Evolutionary conservation across 345 rosid genomes (phyloP), one percentile per base, ranked within the genome.

Genomic region (Gossypium mustelinum): DNA sequence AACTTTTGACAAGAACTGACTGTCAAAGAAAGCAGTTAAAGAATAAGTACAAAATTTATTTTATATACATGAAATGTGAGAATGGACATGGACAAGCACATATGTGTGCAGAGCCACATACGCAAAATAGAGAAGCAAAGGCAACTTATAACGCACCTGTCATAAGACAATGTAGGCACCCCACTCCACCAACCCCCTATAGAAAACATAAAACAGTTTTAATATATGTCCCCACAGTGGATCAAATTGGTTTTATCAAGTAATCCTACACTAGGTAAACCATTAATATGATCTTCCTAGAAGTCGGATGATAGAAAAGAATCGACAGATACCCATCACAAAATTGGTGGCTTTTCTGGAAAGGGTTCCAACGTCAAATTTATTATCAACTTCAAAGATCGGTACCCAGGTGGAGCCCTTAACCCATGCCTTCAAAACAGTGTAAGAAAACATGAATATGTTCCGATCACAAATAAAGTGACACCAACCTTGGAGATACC

Each of bases 171-270:
- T 9, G 86, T 86, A 63, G 97, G 94, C 52, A 75, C 85, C 43
- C 98, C 98, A 71, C 98, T 94, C 97, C 98, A 90, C 98, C 98
- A 94, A 63, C 97, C 95, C 78, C 98, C 98, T 92, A 81, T 70
- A 82, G 59, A 68, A 80, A 77, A 39, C 57, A 74, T 39, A 80
- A 20, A 34, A 59, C 24, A 78, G 66, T 62, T 43, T 77, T 64
- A 67, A 67, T 27, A 16, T 69, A 7, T 27, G 27, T 22, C 63
- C 75, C 27, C 72, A 60, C n/a, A 57, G 44, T 2, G 60, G 14
- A 61, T 24, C 43, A 12, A 11, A 47, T 22, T 27, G 3, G 29
- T 54, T 55, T 55, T 43, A 47, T 18, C 41, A 24, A 41, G n/a
- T 57, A 57, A 25, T 50, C 0, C 2, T 13, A 17, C 24, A 17